Evolutionary conservation across 768 basidiomycete genomes (phyloP).

Genomic region (Russula brevipes): DNA sequence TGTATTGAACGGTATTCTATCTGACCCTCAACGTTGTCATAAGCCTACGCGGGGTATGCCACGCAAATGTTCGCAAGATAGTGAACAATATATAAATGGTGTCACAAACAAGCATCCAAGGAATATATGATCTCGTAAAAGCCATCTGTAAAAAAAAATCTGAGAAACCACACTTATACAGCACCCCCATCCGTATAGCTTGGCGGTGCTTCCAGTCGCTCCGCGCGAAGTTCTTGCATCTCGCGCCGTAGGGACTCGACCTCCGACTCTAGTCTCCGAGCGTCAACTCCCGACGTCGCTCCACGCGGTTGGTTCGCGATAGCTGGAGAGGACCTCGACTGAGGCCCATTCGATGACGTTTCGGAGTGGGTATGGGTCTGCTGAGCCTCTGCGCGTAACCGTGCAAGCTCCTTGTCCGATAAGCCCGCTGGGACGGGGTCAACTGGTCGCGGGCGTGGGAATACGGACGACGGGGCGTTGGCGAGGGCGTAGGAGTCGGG

Average conservation of each 20-base stretch:
- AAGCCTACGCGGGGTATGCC: no score
- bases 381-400: neutral
- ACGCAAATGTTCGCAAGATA: no score
- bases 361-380: neutral
- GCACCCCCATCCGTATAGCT: neutral
- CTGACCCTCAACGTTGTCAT: no score
- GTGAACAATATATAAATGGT: no score
- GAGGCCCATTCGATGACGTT: neutral
- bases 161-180: neutral
- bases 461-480: neutral
- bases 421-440: neutral
- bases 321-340: neutral
- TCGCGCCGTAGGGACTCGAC: constrained; percentile 30
- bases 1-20: no score
- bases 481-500: neutral
- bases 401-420: constrained; percentile 16
- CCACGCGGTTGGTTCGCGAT: neutral
- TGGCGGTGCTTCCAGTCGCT: constrained; percentile 13
- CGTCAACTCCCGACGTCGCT: neutral
- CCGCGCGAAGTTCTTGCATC: constrained; percentile 28
- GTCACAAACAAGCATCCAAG: no score
- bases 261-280: constrained; percentile 23
- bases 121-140: no score
- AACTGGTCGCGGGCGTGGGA: neutral
- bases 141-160: neutral